Conservation (phyloP, 2,329 filamentous ascomycete genomes). For the Penicillium sp. region DNA sequence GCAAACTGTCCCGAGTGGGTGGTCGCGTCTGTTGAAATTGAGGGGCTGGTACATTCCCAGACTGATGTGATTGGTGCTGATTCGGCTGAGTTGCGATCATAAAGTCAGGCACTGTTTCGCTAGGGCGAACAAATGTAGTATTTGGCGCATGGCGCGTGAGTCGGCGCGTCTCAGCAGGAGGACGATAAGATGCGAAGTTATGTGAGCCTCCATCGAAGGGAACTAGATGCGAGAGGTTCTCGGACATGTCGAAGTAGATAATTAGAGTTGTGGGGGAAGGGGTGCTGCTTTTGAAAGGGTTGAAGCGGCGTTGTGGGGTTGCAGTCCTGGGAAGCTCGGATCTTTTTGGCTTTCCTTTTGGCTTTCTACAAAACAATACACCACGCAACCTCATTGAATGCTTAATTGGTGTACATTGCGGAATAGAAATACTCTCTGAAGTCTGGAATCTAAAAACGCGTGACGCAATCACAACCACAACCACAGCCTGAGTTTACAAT, state of each 20-base stretch:
- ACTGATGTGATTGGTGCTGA: constrained; percentile 6
- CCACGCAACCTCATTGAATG: too few relatives aligned
- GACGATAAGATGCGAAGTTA: constrained; percentile 29
- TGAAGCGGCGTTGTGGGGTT: constrained; percentile 29
- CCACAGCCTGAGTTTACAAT: constrained; percentile 3
- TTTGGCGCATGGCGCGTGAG: constrained; percentile 14
- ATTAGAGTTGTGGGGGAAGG: constrained; percentile 11
- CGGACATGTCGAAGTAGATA: constrained; percentile 18
- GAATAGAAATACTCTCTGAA: too few relatives aligned
- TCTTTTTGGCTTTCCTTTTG: neutral
- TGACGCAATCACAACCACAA: too few relatives aligned
- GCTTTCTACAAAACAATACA: too few relatives aligned
- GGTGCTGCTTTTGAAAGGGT: constrained; percentile 34
- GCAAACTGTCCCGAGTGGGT: neutral
- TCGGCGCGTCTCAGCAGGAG: constrained; percentile 21
- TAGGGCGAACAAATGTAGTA: constrained; percentile 12
- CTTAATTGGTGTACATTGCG: too few relatives aligned
- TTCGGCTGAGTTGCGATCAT: constrained; percentile 8
- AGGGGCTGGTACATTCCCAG: constrained; percentile 1
- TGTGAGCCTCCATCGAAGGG: constrained; percentile 26
- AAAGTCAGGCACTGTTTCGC: constrained; percentile 18
- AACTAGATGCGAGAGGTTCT: constrained; percentile 21
- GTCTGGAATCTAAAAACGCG: neutral
- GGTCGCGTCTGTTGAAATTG: constrained; percentile 4
- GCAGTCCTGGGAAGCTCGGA: constrained; percentile 7